phyloP scores from a whole-genome alignment of 345 rosid genomes.

The Boechera divaricarpa region DNA sequence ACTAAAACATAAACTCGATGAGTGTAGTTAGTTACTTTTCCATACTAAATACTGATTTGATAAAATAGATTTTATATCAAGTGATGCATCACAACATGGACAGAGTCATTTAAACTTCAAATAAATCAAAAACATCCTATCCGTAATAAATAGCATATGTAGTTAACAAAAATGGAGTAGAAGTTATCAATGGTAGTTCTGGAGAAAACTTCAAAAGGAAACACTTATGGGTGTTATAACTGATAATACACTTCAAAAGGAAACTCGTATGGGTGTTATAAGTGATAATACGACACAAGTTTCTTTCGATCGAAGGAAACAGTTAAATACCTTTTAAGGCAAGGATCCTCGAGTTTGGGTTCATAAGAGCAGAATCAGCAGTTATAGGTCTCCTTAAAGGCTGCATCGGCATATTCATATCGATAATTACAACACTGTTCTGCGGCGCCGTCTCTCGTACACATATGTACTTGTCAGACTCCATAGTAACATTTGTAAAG shows the following conservation, averaged over 20 bases:
- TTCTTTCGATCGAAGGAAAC: conserved; percentile 18
- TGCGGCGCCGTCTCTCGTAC: conserved; percentile 98
- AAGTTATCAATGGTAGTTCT: conserved; percentile 9
- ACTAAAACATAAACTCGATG: conserved; percentile 13
- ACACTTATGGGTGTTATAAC: conserved; percentile 7
- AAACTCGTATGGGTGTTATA: conserved; percentile 7
- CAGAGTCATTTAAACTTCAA: conserved; percentile 15
- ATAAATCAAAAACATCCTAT: not conserved
- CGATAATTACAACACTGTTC: conserved; percentile 91
- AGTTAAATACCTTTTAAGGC: conserved; percentile 71
- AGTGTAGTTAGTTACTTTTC: conserved; percentile 13
- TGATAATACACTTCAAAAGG: conserved; percentile 30
- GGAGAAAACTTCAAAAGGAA: conserved; percentile 34
- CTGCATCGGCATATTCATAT: conserved; percentile 96
- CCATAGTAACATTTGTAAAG: conserved; percentile 96
- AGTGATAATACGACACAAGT: not conserved
- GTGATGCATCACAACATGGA: conserved; percentile 13
- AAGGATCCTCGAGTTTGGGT: conserved; percentile 85
- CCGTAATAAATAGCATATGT: conserved; percentile 11
- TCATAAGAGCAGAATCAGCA: conserved; percentile 95
- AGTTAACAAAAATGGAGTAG: conserved; percentile 13
- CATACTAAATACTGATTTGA: conserved; percentile 13
- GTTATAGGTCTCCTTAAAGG: conserved; percentile 96
- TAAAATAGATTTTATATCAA: conserved; percentile 15
- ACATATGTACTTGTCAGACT: conserved; percentile 95